phyloP scores from a whole-genome alignment of 345 rosid genomes.

The Cardamine chenopodiifolia region DNA sequence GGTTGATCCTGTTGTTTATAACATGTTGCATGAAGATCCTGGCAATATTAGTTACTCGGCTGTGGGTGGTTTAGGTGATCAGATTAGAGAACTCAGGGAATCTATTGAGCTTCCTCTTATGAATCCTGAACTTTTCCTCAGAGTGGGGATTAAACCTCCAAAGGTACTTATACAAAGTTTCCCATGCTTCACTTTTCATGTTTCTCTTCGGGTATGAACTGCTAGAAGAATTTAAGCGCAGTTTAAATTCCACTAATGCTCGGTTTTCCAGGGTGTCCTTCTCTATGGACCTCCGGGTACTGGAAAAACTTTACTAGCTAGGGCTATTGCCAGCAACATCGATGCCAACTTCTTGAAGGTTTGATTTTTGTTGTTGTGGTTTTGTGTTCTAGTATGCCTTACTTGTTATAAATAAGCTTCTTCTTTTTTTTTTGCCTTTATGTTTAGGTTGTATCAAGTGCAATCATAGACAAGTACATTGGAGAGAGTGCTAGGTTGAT shows the following conservation, averaged over 20 bases:
- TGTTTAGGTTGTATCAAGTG: conserved; percentile 80
- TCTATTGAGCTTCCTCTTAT: conserved; percentile 90
- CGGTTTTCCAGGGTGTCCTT: conserved; percentile 96
- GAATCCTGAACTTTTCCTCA: conserved; percentile 92
- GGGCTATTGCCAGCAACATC: conserved; percentile 89
- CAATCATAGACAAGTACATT: conserved; percentile 92
- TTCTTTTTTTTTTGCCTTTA: neutral
- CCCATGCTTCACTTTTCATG: neutral
- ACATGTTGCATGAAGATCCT: conserved; percentile 96
- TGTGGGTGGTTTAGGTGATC: conserved; percentile 91
- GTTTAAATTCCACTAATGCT: too few species aligned
- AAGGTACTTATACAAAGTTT: conserved; percentile 52
- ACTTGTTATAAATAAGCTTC: neutral
- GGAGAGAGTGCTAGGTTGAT: conserved; percentile 98
- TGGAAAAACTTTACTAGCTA: conserved; percentile 85
- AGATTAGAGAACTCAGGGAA: conserved; percentile 91
- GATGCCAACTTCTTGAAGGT: conserved; percentile 88
- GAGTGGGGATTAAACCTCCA: conserved; percentile 94
- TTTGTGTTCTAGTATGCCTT: conserved; percentile 1
- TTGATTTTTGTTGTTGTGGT: conserved; percentile 34
- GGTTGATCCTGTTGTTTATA: conserved; percentile 97
- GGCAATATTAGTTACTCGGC: conserved; percentile 93
- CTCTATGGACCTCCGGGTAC: conserved; percentile 98
- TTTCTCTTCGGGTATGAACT: neutral
- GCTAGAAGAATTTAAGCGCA: neutral